A percentile compares a stretch with the other conserved stretches of the same genome.
phyloP scores from a whole-genome alignment of 768 basidiomycete genomes.

The Suillus bovinus region DNA sequence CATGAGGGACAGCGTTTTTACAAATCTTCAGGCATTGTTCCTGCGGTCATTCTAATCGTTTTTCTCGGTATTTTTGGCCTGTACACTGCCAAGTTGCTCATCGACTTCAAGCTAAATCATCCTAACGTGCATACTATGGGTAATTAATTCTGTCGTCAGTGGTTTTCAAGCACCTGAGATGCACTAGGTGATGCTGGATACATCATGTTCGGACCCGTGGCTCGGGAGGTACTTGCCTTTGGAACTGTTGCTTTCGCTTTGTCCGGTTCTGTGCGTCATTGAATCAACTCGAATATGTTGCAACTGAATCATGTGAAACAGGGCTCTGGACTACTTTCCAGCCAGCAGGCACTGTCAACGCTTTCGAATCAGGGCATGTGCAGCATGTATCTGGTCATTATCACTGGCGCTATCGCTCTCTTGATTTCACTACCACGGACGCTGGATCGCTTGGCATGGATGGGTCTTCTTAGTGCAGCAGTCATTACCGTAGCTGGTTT shows the following conservation, averaged over 20 bases:
- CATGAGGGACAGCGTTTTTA: not conserved
- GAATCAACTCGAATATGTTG: not conserved
- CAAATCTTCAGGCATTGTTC: conserved; percentile 42
- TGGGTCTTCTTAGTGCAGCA: conserved; percentile 44
- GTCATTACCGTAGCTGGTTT: conserved; percentile 46
- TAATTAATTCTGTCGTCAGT: conserved; percentile 18
- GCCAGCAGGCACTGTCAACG: conserved; percentile 50
- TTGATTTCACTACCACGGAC: conserved; percentile 48
- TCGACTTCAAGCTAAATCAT: conserved; percentile 60
- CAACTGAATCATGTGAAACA: conserved; percentile 19
- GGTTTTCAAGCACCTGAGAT: not conserved
- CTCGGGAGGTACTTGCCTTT: conserved; percentile 43
- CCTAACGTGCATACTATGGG: conserved; percentile 56
- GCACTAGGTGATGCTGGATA: conserved; percentile 49
- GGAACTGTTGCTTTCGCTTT: conserved; percentile 55
- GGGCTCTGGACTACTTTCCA: conserved; percentile 51
- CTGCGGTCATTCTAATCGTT: conserved; percentile 50
- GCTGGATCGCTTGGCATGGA: conserved; percentile 45
- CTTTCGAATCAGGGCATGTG: conserved; percentile 52
- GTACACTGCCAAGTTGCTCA: conserved; percentile 51
- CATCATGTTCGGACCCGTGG: conserved; percentile 48
- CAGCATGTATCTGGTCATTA: conserved; percentile 43
- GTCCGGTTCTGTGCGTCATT: conserved; percentile 36
- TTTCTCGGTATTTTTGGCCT: conserved; percentile 53
- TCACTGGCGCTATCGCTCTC: conserved; percentile 47